Evolutionary conservation across 2,329 filamentous ascomycete genomes (phyloP), one percentile per base, ranked within the genome.

Genomic region (Colletotrichum endophyticum): DNA sequence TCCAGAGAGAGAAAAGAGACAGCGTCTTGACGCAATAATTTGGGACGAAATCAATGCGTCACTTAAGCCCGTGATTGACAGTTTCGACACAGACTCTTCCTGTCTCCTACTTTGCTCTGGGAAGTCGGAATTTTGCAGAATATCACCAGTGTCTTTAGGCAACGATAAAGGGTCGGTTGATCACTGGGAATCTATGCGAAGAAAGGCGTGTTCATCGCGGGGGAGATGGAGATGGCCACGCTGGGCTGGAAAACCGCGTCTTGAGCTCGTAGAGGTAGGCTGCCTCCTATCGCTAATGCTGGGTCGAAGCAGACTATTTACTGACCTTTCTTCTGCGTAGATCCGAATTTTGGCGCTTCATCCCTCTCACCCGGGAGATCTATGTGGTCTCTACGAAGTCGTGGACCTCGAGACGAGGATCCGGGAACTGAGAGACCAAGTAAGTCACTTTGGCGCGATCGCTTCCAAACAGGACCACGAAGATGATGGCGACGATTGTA

Each of bases 61-160:
- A 0, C 39, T 44, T 0, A 6, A n/a, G 39, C 8, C 39, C 5
- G 0, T 44, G 2, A 0, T 44, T 44, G 19, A 44, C 0, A n/a
- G 5, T 0, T 1, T 44, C 16, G 8, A 11, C 16, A 6, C 0
- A 0, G 39, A n/a, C 8, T 6, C 5, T 5, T 6, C 2, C 0
- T 44, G 5, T 0, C 39, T 44, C 2, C 2, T 44, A 0, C 8
- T 44, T 2, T 6, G 39, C 5, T 44, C 39, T 1, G 39, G 19
- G 3, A 6, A 3, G 2, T 6, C 16, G 0, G 39, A 44, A 8
- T 44, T 44, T 44, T 44, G 39, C 39, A 3, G 39, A 3, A 44
- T 44, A n/a, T 2, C 39, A 2, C 19, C 4, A 8, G 8, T 44
- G 1, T 11, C 39, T 44, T 2, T 44, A 3, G 5, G 39, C 5